Evolutionary conservation across 345 rosid species (phyloP).

Genomic region (Nephelium lappaceum): DNA sequence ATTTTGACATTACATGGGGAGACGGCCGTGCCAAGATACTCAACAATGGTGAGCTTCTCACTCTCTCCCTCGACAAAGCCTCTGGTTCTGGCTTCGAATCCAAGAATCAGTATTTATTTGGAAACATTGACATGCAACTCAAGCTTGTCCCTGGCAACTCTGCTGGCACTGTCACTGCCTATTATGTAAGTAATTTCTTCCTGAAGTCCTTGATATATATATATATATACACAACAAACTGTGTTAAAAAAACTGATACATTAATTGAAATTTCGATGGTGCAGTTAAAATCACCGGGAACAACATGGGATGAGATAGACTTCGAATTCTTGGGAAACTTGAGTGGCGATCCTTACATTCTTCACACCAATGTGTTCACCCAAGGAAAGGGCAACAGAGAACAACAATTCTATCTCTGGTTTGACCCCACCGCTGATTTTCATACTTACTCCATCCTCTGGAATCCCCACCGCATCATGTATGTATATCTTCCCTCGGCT

Average conservation of each 20-base stretch:
- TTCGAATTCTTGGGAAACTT: too few species aligned
- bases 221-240: too few species aligned
- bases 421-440: slow-evolving; percentile 70
- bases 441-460: slow-evolving; percentile 77
- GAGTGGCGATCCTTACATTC: slow-evolving; percentile 25
- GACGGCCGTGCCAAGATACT: slow-evolving; percentile 37
- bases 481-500: too few species aligned
- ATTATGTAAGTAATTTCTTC: slow-evolving; percentile 43
- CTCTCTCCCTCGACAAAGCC: slow-evolving; percentile 42
- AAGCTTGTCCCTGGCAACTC: slow-evolving; percentile 64
- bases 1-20: slow-evolving; percentile 48
- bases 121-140: slow-evolving; percentile 37
- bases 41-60: slow-evolving; percentile 34
- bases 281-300: slow-evolving; percentile 59
- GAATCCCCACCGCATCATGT: slow-evolving; percentile 41
- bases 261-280: background rate
- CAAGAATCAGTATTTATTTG: slow-evolving; percentile 31
- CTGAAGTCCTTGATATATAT: too few species aligned
- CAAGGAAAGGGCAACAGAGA: slow-evolving; percentile 78
- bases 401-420: slow-evolving; percentile 80
- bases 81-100: slow-evolving; percentile 58
- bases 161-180: slow-evolving; percentile 58
- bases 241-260: background rate
- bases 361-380: slow-evolving; percentile 71
- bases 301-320: slow-evolving; percentile 19